Percentiles rank a stretch among this genome's conserved stretches.
Conservation (phyloP, 2,329 filamentous ascomycete species). For the Phyllosticta ampelicida region DNA sequence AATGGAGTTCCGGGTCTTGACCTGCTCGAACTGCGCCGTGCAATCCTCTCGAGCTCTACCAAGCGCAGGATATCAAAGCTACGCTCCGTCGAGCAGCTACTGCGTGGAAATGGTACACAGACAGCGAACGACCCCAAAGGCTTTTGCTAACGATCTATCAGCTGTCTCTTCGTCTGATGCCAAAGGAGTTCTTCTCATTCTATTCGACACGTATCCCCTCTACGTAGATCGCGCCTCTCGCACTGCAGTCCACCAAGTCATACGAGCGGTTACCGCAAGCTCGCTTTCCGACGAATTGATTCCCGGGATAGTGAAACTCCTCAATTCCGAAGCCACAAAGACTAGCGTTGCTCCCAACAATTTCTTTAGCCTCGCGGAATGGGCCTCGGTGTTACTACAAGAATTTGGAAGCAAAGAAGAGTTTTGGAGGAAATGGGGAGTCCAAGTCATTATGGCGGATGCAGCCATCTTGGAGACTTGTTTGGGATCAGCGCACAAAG, state of each 20-base stretch:
- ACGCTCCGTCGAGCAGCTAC: constrained; percentile 32
- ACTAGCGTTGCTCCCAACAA: constrained; percentile 64
- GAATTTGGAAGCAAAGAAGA: constrained; percentile 49
- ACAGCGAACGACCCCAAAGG: constrained; percentile 30
- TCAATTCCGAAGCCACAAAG: constrained; percentile 67
- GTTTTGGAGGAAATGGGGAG: constrained; percentile 53
- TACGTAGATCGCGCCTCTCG: constrained; percentile 82
- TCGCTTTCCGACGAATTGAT: constrained; percentile 48
- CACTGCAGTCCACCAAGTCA: constrained; percentile 69
- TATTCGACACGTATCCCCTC: constrained; percentile 79
- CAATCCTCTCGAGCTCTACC: constrained; percentile 37
- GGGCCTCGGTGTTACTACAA: constrained; percentile 72
- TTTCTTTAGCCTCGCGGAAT: constrained; percentile 83
- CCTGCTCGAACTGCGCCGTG: constrained; percentile 28
- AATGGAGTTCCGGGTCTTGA: constrained; percentile 22
- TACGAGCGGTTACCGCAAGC: constrained; percentile 54
- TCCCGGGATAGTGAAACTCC: constrained; percentile 51
- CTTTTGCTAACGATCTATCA: constrained; percentile 9
- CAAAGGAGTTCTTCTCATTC: constrained; percentile 51
- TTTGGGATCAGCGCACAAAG: constrained; percentile 44
- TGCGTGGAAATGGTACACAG: constrained; percentile 33
- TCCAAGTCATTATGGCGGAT: constrained; percentile 56
- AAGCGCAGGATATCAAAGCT: constrained; percentile 37
- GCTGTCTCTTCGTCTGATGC: constrained; percentile 35
- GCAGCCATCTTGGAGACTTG: constrained; percentile 71